phyloP scores from a whole-genome alignment of 306 rosid genomes.

The Myrica gale region DNA sequence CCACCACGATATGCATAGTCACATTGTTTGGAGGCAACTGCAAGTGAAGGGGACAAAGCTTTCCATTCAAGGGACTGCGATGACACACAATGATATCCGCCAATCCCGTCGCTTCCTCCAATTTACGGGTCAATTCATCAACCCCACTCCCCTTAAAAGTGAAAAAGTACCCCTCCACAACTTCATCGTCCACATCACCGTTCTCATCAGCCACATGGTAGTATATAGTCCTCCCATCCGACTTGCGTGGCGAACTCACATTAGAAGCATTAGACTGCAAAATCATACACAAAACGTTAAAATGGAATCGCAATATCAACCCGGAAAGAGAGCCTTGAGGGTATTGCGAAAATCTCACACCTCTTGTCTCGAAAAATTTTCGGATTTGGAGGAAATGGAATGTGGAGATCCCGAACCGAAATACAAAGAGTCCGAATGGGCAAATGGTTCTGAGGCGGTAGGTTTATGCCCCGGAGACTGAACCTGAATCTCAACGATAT shows the following conservation, averaged over 20 bases:
- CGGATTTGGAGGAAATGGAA: conserved; percentile 35
- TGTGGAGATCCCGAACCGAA: conserved; percentile 44
- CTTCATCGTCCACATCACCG: conserved; percentile 71
- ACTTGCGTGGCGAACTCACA: conserved; percentile 46
- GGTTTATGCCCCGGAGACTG: conserved; percentile 33
- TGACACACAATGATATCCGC: conserved; percentile 67
- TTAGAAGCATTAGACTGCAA: conserved; percentile 53
- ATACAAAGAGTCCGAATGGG: conserved; percentile 63
- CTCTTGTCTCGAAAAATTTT: conserved; percentile 47
- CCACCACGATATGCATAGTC: conserved; percentile 66
- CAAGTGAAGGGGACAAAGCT: conserved; percentile 80
- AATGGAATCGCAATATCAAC: too few relatives aligned
- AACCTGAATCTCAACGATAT: conserved; percentile 61
- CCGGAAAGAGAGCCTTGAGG: neutral
- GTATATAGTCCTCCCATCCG: conserved; percentile 74
- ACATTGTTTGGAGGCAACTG: conserved; percentile 94
- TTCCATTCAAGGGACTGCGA: conserved; percentile 73
- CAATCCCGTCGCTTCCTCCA: conserved; percentile 80
- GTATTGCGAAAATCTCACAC: conserved; percentile 28
- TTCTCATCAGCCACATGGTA: conserved; percentile 76
- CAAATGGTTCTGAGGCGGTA: conserved; percentile 34
- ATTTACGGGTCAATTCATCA: conserved; percentile 61
- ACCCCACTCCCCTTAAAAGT: conserved; percentile 76
- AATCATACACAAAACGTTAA: conserved; percentile 8
- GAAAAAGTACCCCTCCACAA: conserved; percentile 46